Conservation (phyloP, 2,329 filamentous ascomycete genomes). For the Neopestalotiopsis clavispora region DNA sequence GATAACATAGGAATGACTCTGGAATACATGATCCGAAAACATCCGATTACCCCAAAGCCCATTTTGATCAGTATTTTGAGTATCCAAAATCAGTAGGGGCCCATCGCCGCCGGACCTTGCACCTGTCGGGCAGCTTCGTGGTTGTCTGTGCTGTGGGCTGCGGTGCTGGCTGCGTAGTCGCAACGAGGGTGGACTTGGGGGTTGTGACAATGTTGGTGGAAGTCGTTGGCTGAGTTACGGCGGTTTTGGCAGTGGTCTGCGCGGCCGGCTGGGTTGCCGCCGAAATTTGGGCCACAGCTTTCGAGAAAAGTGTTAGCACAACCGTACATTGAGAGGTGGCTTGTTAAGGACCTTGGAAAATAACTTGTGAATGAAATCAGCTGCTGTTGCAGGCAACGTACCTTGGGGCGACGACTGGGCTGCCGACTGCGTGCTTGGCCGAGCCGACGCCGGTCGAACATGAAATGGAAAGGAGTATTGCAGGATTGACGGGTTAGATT, state of each 20-base stretch:
- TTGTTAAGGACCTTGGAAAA: not conserved
- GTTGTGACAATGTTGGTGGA: not conserved
- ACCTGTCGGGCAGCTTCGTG: not conserved
- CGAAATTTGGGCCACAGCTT: not conserved
- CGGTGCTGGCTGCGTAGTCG: not conserved
- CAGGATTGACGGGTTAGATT: not conserved
- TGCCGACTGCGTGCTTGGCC: not conserved
- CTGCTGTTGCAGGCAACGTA: not conserved
- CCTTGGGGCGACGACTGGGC: not conserved
- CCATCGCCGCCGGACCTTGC: slow-evolving; percentile 1
- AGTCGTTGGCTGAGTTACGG: not conserved
- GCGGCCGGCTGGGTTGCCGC: not conserved
- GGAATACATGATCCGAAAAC: too few species aligned
- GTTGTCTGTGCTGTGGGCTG: not conserved
- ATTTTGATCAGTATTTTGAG: not conserved
- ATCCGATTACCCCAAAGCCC: not conserved
- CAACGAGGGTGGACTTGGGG: not conserved
- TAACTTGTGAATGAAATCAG: not conserved
- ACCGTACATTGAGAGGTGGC: not conserved
- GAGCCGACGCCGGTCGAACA: not conserved
- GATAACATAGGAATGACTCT: too few species aligned
- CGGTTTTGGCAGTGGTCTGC: not conserved
- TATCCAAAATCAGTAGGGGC: not conserved
- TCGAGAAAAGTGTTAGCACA: not conserved
- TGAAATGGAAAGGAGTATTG: slow-evolving; percentile 6